Percentiles rank a stretch among this genome's conserved stretches.
Conservation (phyloP, 2,329 filamentous ascomycete species). For the Aspergillus udagawae region DNA sequence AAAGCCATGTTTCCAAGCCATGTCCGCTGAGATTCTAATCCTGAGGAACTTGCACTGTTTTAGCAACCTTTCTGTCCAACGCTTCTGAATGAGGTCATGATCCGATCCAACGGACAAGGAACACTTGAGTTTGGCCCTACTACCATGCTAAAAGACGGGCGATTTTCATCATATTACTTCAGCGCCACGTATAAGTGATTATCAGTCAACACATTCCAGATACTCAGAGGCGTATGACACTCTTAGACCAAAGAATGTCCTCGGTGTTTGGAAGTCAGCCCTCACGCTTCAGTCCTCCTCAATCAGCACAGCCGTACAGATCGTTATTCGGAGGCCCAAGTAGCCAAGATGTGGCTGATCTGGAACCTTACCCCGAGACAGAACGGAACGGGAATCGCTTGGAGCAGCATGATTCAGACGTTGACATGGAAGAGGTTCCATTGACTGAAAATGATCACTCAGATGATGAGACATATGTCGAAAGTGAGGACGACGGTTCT, state of each 20-base stretch:
- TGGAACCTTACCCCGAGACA: constrained; percentile 10
- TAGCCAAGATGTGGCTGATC: constrained; percentile 15
- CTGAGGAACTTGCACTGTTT: background rate
- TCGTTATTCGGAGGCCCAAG: constrained; percentile 29
- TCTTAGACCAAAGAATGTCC: constrained; percentile 22
- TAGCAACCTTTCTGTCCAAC: background rate
- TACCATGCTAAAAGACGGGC: background rate
- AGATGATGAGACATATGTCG: constrained; percentile 23
- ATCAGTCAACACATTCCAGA: background rate
- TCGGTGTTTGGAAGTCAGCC: constrained; percentile 20
- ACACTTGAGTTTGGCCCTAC: too few relatives aligned
- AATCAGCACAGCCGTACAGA: constrained; percentile 28
- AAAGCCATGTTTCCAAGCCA: background rate
- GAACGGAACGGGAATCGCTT: constrained; percentile 1
- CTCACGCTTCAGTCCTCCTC: constrained; percentile 18
- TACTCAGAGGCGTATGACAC: background rate
- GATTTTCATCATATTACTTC: background rate
- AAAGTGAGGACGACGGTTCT: constrained; percentile 14
- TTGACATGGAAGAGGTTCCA: constrained; percentile 19
- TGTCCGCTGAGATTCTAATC: background rate
- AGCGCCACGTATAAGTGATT: background rate
- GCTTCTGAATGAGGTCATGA: background rate
- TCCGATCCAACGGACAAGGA: too few relatives aligned
- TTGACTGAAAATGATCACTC: constrained; percentile 17
- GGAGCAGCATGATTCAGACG: constrained; percentile 17